Conservation (phyloP, 371 early-diverging fungal species). For the Mortierella sp. region DNA sequence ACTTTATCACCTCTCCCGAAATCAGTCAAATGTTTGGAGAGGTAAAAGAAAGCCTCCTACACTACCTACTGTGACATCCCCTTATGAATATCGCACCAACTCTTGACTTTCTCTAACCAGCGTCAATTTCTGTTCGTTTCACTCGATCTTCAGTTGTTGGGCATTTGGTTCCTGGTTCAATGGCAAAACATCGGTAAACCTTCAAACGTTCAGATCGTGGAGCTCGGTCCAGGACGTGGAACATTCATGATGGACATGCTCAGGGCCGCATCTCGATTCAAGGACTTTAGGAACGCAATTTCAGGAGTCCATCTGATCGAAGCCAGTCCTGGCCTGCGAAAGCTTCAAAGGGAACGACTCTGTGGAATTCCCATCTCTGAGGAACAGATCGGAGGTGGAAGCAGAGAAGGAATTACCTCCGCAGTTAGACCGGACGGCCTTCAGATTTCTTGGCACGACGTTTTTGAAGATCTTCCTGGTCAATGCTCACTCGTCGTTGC, state of each 20-base stretch:
- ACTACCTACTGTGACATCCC: too few relatives aligned
- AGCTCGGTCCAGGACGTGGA: slow-evolving; percentile 96
- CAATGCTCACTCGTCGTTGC: slow-evolving; percentile 77
- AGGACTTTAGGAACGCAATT: slow-evolving; percentile 71
- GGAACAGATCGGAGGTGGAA: slow-evolving; percentile 47
- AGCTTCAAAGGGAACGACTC: slow-evolving; percentile 72
- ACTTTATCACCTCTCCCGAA: slow-evolving; percentile 97
- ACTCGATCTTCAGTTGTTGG: slow-evolving; percentile 65
- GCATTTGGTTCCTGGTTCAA: slow-evolving; percentile 83
- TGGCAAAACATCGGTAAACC: slow-evolving; percentile 77
- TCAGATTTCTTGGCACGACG: slow-evolving; percentile 78
- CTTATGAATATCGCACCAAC: too few relatives aligned
- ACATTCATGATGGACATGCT: slow-evolving; percentile 95
- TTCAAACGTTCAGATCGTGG: slow-evolving; percentile 76
- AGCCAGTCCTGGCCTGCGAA: slow-evolving; percentile 81
- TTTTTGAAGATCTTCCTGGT: slow-evolving; percentile 74
- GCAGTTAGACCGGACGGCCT: slow-evolving; percentile 63
- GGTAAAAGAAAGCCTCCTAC: slow-evolving; percentile 58
- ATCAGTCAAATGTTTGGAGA: slow-evolving; percentile 98
- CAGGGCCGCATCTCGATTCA: slow-evolving; percentile 76
- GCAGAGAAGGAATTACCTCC: slow-evolving; percentile 43
- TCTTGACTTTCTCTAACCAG: too few relatives aligned
- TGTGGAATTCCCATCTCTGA: slow-evolving; percentile 60
- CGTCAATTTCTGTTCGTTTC: too few relatives aligned
- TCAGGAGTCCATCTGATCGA: slow-evolving; percentile 84